A percentile compares a stretch with the other conserved stretches of the same genome.
These are phyloP conservation scores for Neurospora sp. DNA, from an alignment of 2,329 filamentous ascomycete genomes.

Conservation along the genomic window DNA sequence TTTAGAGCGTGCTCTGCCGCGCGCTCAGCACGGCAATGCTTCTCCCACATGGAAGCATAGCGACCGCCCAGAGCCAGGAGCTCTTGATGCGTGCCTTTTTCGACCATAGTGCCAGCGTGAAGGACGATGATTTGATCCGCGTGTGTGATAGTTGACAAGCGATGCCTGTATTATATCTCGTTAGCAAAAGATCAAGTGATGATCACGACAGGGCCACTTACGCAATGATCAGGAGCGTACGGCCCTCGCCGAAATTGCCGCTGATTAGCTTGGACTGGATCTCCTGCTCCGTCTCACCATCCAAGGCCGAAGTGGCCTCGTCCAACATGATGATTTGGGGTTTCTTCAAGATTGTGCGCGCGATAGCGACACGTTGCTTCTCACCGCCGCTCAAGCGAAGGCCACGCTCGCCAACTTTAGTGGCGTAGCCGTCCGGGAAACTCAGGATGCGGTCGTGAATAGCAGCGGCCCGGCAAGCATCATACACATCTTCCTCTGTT, in stretches of 20 bases:
- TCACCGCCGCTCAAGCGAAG: conserved; percentile 49
- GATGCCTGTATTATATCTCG: conserved; percentile 45
- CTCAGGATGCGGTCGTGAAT: conserved; percentile 44
- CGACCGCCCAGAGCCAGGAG: conserved; percentile 60
- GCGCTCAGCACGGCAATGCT: conserved; percentile 70
- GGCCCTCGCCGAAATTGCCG: conserved; percentile 59
- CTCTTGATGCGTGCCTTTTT: conserved; percentile 70
- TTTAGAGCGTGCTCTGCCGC: conserved; percentile 50
- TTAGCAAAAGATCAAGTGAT: conserved; percentile 13
- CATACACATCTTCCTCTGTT: conserved; percentile 37
- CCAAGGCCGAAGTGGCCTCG: conserved; percentile 61
- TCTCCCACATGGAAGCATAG: conserved; percentile 81
- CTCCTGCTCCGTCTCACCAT: conserved; percentile 48
- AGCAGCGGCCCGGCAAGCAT: conserved; percentile 41
- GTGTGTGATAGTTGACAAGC: conserved; percentile 74
- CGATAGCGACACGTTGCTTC: conserved; percentile 49
- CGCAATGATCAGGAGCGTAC: conserved; percentile 92
- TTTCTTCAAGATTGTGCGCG: conserved; percentile 57
- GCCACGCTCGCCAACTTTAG: conserved; percentile 42
- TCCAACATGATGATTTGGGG: conserved; percentile 62
- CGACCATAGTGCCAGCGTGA: conserved; percentile 64
- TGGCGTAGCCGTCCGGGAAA: conserved; percentile 43
- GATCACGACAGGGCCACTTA: conserved; percentile 35
- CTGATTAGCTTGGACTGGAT: conserved; percentile 61
- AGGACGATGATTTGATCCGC: conserved; percentile 79